phyloP scores from a whole-genome alignment of 2,329 filamentous ascomycete species.

The Aureobasidium subglaciale region DNA sequence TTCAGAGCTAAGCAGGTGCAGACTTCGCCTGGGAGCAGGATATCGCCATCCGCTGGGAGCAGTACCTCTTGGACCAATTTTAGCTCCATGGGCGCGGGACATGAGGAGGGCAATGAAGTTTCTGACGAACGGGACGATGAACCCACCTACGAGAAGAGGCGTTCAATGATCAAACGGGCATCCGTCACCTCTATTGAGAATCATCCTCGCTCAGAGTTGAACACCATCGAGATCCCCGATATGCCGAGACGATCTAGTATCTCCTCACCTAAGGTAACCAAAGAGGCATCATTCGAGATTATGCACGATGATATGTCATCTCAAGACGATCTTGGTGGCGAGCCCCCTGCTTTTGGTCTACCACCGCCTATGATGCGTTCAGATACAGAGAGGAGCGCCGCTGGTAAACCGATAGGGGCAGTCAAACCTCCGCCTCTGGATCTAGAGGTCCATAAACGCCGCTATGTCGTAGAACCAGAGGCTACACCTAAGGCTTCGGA shows the following conservation, averaged over 20 bases:
- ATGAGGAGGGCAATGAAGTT: not conserved
- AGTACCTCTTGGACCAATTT: conserved; percentile 1
- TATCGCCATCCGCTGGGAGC: not conserved
- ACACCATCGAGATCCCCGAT: conserved; percentile 9
- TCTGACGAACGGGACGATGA: not conserved
- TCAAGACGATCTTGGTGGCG: not conserved
- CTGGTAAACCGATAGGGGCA: conserved; percentile 2
- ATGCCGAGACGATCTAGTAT: not conserved
- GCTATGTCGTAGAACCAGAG: conserved; percentile 16
- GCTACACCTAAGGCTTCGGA: not conserved
- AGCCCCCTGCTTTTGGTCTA: conserved; percentile 8
- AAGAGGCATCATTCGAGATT: not conserved
- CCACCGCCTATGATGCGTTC: conserved; percentile 13
- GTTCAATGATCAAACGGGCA: conserved; percentile 12
- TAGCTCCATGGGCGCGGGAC: not conserved
- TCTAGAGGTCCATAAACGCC: conserved; percentile 36
- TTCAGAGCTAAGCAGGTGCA: conserved; percentile 19
- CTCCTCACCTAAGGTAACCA: not conserved
- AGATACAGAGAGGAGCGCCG: conserved; percentile 15
- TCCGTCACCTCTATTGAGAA: conserved; percentile 14
- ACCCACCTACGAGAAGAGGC: not conserved
- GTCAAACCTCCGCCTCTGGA: conserved; percentile 34
- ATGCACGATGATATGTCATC: not conserved
- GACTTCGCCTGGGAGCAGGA: conserved; percentile 8
- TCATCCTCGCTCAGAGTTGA: conserved; percentile 13